Evolutionary conservation across 345 rosid species (phyloP), one percentile per base, ranked within the genome.

Genomic region (Gossypium sturtianum): DNA sequence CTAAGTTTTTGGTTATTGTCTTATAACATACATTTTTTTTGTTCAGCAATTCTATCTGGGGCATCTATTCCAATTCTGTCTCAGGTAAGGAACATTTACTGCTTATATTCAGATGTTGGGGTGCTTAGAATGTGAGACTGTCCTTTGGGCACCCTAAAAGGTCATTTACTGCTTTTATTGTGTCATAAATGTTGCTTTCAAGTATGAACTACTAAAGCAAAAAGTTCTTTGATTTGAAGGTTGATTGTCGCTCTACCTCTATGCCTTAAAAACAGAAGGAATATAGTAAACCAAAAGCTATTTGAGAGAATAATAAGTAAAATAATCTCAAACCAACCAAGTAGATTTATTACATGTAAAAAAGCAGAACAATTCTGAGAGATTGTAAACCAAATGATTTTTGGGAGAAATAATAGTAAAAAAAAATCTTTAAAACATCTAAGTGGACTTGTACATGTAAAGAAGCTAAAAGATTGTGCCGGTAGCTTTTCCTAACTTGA

Each of bases 31-130:
- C 62, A 66, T 79, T 81, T 53, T 25, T 12, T 77, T 80, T 79
- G 64, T 84, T 74, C 97, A 94, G 98, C 97, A 29, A 89, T 89
- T 80, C 98, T 94, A 65, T 90, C 97, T 23, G 97, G 98, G 63
- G 91, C 96, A 78, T 88, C 96, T 41, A 89, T 93, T 71, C 93
- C 98, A 44, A 84, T 94, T 83, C 83, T 94, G 78, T 94, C 98
- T 82, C 98, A 94, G 97, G 98, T 90, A 75, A 77, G 83, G 80
- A 71, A 48, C 77, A 45, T 57, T 81, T 70, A 51, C 12, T 41
- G 17, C 16, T 49, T 77, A 29, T 41, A 48, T 54, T 19, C 2
- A 70, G 9, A 34, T 34, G 41, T 34, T 34, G 41, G 41, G 7
- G 7, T 34, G 41, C 23, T 2, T 70, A 7, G 4, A 9, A 4